Conservation (phyloP, 257 asterid species). For the Penstemon davidsonii region DNA sequence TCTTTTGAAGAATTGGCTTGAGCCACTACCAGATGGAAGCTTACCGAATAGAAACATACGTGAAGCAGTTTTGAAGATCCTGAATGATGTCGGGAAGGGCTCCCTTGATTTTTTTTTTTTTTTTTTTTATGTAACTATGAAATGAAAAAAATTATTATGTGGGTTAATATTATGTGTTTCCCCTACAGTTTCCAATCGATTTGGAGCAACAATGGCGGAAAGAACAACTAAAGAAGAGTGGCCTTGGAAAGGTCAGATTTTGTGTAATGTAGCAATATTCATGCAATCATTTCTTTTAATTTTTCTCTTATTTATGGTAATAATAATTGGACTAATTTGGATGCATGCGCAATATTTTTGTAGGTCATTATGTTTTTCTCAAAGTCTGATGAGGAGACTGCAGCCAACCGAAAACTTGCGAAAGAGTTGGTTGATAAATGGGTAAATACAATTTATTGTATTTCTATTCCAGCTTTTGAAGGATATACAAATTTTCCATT, state of each 20-base stretch:
- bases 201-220: conserved; percentile 77
- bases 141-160: conserved; percentile 9
- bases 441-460: conserved; percentile 45
- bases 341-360: conserved; percentile 19
- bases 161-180: conserved; percentile 15
- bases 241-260: conserved; percentile 82
- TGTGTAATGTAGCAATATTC: conserved; percentile 9
- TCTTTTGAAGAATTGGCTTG: conserved; percentile 61
- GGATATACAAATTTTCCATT: neutral
- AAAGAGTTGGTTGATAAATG: conserved; percentile 98
- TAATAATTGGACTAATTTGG: conserved; percentile 15
- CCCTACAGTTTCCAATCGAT: conserved; percentile 61
- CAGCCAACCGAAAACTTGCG: conserved; percentile 85
- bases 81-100: conserved; percentile 64
- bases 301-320: conserved; percentile 4
- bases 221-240: conserved; percentile 89
- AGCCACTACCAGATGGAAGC: conserved; percentile 71
- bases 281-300: neutral
- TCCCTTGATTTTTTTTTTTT: neutral
- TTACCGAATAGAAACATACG: conserved; percentile 87
- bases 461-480: neutral
- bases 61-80: conserved; percentile 78
- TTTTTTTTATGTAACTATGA: neutral
- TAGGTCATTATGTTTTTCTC: conserved; percentile 98
- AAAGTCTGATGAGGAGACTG: conserved; percentile 93